Evolutionary conservation across 768 basidiomycete species (phyloP).

Genomic region (Macrolepiota fuliginosa): DNA sequence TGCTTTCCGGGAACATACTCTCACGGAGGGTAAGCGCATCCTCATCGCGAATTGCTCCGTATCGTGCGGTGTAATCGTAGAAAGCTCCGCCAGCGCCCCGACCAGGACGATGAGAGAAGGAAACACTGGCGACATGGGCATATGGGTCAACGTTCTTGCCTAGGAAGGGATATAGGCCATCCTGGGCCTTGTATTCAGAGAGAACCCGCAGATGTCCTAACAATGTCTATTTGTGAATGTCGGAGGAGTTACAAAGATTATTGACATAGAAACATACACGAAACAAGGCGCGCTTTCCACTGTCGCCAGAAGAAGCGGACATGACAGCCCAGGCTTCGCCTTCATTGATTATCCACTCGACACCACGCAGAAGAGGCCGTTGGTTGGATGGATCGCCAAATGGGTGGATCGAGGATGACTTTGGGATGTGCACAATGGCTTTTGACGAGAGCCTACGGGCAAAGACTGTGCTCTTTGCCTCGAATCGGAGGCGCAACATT

Average conservation of each 20-base stretch:
- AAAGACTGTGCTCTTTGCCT: neutral
- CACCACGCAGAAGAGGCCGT: slow-evolving; percentile 46
- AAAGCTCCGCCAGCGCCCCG: slow-evolving; percentile 67
- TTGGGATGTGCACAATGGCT: slow-evolving; percentile 39
- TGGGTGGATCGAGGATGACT: slow-evolving; percentile 47
- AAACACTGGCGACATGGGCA: slow-evolving; percentile 52
- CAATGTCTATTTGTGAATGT: slow-evolving; percentile 44
- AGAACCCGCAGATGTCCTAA: slow-evolving; percentile 69
- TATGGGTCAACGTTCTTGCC: slow-evolving; percentile 42
- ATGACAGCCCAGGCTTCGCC: slow-evolving; percentile 77
- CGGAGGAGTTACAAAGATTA: neutral
- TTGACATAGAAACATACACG: slow-evolving; percentile 45
- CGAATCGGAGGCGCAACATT: neutral
- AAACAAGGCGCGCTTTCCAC: slow-evolving; percentile 57
- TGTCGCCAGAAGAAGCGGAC: slow-evolving; percentile 45
- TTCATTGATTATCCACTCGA: slow-evolving; percentile 59
- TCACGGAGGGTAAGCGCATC: slow-evolving; percentile 77
- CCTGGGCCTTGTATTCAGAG: slow-evolving; percentile 51
- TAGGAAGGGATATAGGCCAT: slow-evolving; percentile 76
- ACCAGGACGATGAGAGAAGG: slow-evolving; percentile 59
- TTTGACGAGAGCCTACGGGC: slow-evolving; percentile 5
- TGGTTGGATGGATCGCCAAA: slow-evolving; percentile 50
- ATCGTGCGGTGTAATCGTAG: slow-evolving; percentile 91
- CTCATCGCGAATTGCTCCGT: slow-evolving; percentile 84
- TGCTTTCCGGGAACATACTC: slow-evolving; percentile 58